A percentile compares a stretch with the other conserved stretches of the same genome.
These are phyloP conservation scores for Epichloe brachyelytri DNA, from an alignment of 2,329 filamentous ascomycete species.

Conservation along the genomic window DNA sequence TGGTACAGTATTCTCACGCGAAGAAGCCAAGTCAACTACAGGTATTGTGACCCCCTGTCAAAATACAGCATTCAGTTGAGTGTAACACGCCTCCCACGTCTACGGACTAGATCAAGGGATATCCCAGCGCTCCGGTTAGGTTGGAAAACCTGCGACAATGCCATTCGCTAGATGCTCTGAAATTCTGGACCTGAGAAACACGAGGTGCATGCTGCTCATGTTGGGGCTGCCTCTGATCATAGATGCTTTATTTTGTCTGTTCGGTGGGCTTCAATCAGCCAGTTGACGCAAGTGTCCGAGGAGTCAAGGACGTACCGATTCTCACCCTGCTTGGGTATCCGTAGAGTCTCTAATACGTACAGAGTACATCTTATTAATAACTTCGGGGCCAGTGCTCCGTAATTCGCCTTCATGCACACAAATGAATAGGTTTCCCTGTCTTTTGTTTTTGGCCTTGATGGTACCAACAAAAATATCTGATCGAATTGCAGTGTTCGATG, in stretches of 20 bases:
- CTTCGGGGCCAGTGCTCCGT: no score
- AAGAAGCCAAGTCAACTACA: background rate
- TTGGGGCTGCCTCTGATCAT: background rate
- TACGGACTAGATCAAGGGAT: background rate
- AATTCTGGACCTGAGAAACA: background rate
- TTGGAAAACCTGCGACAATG: background rate
- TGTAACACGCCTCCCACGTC: conserved; percentile 1
- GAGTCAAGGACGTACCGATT: background rate
- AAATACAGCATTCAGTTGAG: background rate
- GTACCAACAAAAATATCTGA: no score
- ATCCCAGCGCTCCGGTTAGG: conserved; percentile 2
- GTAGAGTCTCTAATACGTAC: no score
- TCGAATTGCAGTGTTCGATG: no score
- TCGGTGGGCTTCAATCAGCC: background rate
- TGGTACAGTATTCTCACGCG: background rate
- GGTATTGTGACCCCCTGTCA: background rate
- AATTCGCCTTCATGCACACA: no score
- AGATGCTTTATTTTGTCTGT: background rate
- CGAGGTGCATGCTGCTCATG: background rate
- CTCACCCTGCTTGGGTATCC: no score
- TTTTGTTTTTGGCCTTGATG: no score
- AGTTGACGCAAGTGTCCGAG: background rate
- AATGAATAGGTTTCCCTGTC: no score
- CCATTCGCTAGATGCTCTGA: background rate
- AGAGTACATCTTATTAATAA: no score